Conservation (phyloP, 768 basidiomycete species). For the Russula virescens region DNA sequence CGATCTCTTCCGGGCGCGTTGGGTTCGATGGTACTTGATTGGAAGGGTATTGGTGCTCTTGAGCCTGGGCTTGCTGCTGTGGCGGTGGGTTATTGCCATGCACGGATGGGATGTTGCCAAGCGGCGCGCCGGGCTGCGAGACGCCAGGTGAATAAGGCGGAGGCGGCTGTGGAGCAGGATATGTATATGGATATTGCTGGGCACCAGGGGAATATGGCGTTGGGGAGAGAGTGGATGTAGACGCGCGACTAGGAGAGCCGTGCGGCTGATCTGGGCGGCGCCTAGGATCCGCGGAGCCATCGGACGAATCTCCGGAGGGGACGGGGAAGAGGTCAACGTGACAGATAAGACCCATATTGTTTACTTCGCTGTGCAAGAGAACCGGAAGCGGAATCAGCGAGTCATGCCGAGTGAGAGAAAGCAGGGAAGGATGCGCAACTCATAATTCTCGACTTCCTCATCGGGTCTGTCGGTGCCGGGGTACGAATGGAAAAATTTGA, state of each 20-base stretch:
- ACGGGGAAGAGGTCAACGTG: constrained; percentile 74
- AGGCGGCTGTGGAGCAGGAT: constrained; percentile 23
- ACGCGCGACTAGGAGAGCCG: constrained; percentile 17
- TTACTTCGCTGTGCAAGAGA: constrained; percentile 42
- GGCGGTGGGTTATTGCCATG: constrained; percentile 6
- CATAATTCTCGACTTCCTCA: constrained; percentile 22
- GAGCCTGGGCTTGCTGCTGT: constrained; percentile 4
- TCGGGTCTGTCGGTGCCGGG: constrained; percentile 13
- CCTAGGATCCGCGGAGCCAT: constrained; percentile 5
- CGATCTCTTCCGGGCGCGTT: constrained; percentile 32
- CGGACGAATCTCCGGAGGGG: constrained; percentile 19
- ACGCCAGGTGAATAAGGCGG: neutral
- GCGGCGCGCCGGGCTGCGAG: constrained; percentile 6
- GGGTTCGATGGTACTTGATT: constrained; percentile 9
- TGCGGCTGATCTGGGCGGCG: constrained; percentile 12
- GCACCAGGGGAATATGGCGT: constrained; percentile 22
- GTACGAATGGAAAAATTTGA: constrained; percentile 25
- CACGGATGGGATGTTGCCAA: neutral
- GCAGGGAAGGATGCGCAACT: constrained; percentile 11
- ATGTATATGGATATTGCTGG: constrained; percentile 24
- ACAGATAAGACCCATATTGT: constrained; percentile 64
- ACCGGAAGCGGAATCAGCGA: neutral
- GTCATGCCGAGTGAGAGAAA: neutral
- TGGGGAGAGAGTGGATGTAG: constrained; percentile 23
- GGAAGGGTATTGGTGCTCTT: constrained; percentile 12